These are phyloP conservation scores for button mushroom (Agaricus bisporus) DNA, from an alignment of 768 basidiomycete species.

Conservation along the genomic window DNA sequence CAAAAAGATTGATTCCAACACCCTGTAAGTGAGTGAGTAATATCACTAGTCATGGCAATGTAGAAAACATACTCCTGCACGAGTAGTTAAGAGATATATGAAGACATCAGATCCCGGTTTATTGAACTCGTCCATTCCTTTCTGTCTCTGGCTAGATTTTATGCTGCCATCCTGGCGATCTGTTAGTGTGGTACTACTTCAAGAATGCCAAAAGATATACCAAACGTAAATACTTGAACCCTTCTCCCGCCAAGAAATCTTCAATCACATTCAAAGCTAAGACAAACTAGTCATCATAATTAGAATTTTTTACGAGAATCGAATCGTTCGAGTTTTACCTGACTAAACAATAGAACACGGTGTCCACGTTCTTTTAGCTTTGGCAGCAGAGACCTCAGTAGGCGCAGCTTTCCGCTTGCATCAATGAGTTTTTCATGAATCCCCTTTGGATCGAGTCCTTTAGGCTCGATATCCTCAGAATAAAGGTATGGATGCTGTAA, in stretches of 20 bases:
- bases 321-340: slow-evolving; percentile 41
- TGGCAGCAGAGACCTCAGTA: slow-evolving; percentile 73
- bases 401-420: slow-evolving; percentile 78
- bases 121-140: slow-evolving; percentile 94
- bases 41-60: not conserved
- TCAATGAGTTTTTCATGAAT: slow-evolving; percentile 77
- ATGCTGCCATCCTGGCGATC: slow-evolving; percentile 71
- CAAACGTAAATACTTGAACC: slow-evolving; percentile 70
- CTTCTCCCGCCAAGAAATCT: slow-evolving; percentile 83
- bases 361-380: slow-evolving; percentile 83
- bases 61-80: slow-evolving; percentile 60
- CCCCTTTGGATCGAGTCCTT: slow-evolving; percentile 46
- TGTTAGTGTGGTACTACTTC: slow-evolving; percentile 2
- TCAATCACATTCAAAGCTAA: slow-evolving; percentile 84
- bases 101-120: slow-evolving; percentile 80
- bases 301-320: not conserved
- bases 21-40: slow-evolving; percentile 35
- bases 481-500: slow-evolving; percentile 91
- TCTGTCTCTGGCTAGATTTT: slow-evolving; percentile 80
- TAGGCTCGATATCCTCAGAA: slow-evolving; percentile 73
- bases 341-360: slow-evolving; percentile 87
- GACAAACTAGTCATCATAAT: slow-evolving; percentile 56
- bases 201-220: slow-evolving; percentile 30
- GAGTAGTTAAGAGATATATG: slow-evolving; percentile 86
- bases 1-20: slow-evolving; percentile 82